Conservation (phyloP, 768 basidiomycete genomes). For the Hortiboletus flavorubellus region DNA sequence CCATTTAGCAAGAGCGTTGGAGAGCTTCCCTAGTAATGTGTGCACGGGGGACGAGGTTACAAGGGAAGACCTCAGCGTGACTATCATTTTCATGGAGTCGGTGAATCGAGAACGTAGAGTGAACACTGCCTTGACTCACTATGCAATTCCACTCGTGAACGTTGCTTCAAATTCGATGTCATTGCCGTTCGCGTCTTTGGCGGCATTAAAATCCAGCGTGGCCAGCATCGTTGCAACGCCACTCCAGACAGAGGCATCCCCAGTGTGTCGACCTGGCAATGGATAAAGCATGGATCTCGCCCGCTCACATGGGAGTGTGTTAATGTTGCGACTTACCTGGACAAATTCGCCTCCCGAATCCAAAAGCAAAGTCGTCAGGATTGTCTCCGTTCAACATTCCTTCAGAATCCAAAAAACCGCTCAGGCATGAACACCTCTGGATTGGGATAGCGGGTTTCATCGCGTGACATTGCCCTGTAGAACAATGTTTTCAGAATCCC, state of each 20-base stretch:
- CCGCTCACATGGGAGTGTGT: background rate
- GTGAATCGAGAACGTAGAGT: too few relatives aligned
- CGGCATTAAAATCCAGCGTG: background rate
- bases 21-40: background rate
- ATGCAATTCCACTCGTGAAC: background rate
- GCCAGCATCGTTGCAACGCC: background rate
- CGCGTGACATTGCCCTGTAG: background rate
- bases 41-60: background rate
- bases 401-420: background rate
- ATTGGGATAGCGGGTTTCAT: background rate
- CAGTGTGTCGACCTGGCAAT: background rate
- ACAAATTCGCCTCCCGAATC: background rate
- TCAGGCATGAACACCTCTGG: background rate
- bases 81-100: background rate
- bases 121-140: background rate
- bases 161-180: slow-evolving; percentile 2
- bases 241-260: background rate
- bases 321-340: background rate
- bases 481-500: background rate
- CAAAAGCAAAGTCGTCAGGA: background rate
- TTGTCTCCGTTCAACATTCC: background rate
- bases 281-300: background rate
- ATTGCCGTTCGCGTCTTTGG: background rate
- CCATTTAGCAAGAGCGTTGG: background rate
- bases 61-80: background rate